These are phyloP conservation scores for Trichoderma sp. DNA, from an alignment of 2,329 filamentous ascomycete species.

Conservation along the genomic window DNA sequence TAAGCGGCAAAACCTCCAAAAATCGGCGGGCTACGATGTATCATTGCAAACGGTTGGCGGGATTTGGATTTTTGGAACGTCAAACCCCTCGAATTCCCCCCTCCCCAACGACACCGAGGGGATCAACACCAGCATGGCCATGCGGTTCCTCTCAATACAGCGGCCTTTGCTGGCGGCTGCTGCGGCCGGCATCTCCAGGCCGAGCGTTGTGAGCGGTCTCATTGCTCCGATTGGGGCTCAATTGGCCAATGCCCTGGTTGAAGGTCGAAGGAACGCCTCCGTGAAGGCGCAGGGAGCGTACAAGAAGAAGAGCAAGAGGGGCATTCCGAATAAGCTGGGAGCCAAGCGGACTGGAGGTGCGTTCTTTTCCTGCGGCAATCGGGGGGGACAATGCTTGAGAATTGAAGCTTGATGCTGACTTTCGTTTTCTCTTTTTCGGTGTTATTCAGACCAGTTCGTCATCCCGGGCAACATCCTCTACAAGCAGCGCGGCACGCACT, in stretches of 20 bases:
- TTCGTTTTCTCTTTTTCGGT: too few relatives aligned
- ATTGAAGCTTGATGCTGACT: background rate
- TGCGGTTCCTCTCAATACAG: conserved; percentile 53
- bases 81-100: conserved; percentile 16
- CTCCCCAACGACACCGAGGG: conserved; percentile 4
- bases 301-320: conserved; percentile 64
- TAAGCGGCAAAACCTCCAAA: conserved; percentile 28
- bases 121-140: conserved; percentile 35
- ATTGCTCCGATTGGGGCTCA: conserved; percentile 35
- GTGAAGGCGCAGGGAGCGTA: conserved; percentile 69
- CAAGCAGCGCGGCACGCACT: conserved; percentile 90
- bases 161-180: conserved; percentile 48
- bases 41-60: background rate
- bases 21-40: conserved; percentile 1
- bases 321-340: conserved; percentile 79
- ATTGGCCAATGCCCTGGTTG: conserved; percentile 47
- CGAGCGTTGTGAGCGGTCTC: conserved; percentile 31
- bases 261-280: conserved; percentile 57
- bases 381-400: background rate
- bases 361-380: conserved; percentile 36
- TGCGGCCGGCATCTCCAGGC: conserved; percentile 38
- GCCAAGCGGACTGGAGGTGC: conserved; percentile 89
- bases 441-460: conserved; percentile 77
- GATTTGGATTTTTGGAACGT: conserved; percentile 25
- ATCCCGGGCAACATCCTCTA: conserved; percentile 97